A percentile compares a stretch with the other conserved stretches of the same genome.
Conservation (phyloP, 768 basidiomycete genomes). For the Guyanaporus albipodus region DNA sequence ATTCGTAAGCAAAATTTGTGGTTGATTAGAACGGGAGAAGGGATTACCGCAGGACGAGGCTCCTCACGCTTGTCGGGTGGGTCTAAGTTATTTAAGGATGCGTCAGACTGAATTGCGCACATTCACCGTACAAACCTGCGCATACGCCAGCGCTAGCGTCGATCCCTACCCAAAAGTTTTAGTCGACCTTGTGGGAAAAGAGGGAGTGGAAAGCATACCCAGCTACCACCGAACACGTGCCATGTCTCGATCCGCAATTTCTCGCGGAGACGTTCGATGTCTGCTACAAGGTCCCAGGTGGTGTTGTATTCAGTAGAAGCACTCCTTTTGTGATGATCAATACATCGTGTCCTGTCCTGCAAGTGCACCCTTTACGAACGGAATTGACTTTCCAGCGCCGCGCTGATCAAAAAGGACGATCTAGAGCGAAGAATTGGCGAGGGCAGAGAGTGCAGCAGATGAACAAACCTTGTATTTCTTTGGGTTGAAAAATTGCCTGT, state of each 20-base stretch:
- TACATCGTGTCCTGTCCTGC: background rate
- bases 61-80: constrained; percentile 78
- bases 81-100: constrained; percentile 37
- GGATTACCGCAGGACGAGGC: constrained; percentile 67
- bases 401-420: constrained; percentile 89
- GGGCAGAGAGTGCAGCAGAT: background rate
- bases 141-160: constrained; percentile 80
- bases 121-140: constrained; percentile 50
- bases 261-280: constrained; percentile 79
- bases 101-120: background rate
- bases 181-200: background rate
- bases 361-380: constrained; percentile 44
- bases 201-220: constrained; percentile 49
- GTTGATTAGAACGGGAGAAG: background rate
- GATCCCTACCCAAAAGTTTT: constrained; percentile 53
- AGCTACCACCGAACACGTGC: constrained; percentile 94
- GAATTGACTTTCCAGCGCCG: constrained; percentile 82
- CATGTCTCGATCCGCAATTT: constrained; percentile 78
- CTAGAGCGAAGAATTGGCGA: constrained; percentile 32
- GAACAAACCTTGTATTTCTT: constrained; percentile 68
- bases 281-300: constrained; percentile 90
- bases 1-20: background rate
- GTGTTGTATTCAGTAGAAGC: constrained; percentile 85
- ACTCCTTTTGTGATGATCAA: constrained; percentile 39
- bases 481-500: constrained; percentile 81